Conservation (phyloP, 2,329 filamentous ascomycete genomes). For the Scedosporium dehoogii region DNA sequence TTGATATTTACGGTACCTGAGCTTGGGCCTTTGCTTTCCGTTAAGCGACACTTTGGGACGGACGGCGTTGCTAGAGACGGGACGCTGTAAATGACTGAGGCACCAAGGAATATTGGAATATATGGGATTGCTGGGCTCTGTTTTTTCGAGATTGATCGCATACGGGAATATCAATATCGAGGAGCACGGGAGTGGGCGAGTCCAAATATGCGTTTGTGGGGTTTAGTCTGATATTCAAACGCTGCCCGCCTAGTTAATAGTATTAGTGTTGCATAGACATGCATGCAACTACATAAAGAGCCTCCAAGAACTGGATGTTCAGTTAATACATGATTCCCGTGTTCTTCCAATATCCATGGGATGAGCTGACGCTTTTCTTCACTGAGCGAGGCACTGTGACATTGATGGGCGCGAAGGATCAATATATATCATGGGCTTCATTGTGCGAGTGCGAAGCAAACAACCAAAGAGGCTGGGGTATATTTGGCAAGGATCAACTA, state of each 20-base stretch:
- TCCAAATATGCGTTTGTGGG: not conserved
- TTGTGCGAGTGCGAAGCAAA: not conserved
- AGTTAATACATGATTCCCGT: not conserved
- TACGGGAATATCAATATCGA: not conserved
- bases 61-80: too few species aligned
- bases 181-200: not conserved
- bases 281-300: not conserved
- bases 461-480: too few species aligned
- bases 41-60: not conserved
- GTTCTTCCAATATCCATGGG: not conserved
- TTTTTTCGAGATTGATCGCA: not conserved
- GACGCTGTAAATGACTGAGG: too few species aligned
- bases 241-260: not conserved
- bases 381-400: not conserved
- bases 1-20: not conserved
- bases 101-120: too few species aligned
- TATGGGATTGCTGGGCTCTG: not conserved
- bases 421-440: not conserved
- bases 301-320: too few species aligned
- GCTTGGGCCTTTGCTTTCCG: not conserved
- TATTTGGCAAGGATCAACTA: not conserved
- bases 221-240: not conserved
- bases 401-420: not conserved
- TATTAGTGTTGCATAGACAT: not conserved
- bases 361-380: not conserved